These are phyloP conservation scores for Obba rivulosa DNA, from an alignment of 768 basidiomycete species.

Conservation along the genomic window DNA sequence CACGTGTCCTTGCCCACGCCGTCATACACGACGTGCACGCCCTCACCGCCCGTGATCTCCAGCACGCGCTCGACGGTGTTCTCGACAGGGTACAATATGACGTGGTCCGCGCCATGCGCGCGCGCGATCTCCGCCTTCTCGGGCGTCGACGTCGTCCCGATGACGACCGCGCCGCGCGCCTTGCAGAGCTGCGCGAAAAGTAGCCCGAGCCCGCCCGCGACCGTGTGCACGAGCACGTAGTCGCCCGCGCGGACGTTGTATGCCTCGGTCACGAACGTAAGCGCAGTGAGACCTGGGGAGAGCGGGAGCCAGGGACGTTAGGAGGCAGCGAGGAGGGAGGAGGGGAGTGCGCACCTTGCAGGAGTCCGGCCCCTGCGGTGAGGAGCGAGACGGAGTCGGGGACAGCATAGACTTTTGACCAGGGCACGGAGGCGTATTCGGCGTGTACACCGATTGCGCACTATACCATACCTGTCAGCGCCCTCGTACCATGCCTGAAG, in stretches of 20 bases:
- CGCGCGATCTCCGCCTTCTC: conserved; percentile 83
- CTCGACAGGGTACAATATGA: conserved; percentile 75
- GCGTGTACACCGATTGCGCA: conserved; percentile 46
- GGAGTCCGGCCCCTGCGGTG: conserved; percentile 58
- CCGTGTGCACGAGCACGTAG: conserved; percentile 79
- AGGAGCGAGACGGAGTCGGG: conserved; percentile 56
- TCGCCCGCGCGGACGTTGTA: conserved; percentile 80
- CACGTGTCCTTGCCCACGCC: conserved; percentile 97
- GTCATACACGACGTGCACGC: conserved; percentile 86
- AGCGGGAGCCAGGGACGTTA: not conserved
- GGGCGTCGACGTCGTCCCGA: conserved; percentile 84
- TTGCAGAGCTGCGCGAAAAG: conserved; percentile 65
- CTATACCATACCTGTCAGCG: conserved; percentile 7
- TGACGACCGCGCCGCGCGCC: conserved; percentile 77
- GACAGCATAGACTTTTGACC: conserved; percentile 56
- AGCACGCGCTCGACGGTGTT: conserved; percentile 69
- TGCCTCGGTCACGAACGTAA: conserved; percentile 77
- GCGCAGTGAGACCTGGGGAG: conserved; percentile 52
- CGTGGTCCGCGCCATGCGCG: conserved; percentile 77
- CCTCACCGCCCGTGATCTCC: conserved; percentile 71
- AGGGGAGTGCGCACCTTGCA: conserved; percentile 42
- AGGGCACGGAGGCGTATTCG: conserved; percentile 66
- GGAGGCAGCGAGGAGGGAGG: not conserved
- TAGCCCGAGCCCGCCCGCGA: conserved; percentile 85
- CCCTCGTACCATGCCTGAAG: not conserved